Evolutionary conservation across 768 basidiomycete genomes (phyloP), one percentile per base, ranked within the genome.

Genomic region (Lactarius akahatsu): DNA sequence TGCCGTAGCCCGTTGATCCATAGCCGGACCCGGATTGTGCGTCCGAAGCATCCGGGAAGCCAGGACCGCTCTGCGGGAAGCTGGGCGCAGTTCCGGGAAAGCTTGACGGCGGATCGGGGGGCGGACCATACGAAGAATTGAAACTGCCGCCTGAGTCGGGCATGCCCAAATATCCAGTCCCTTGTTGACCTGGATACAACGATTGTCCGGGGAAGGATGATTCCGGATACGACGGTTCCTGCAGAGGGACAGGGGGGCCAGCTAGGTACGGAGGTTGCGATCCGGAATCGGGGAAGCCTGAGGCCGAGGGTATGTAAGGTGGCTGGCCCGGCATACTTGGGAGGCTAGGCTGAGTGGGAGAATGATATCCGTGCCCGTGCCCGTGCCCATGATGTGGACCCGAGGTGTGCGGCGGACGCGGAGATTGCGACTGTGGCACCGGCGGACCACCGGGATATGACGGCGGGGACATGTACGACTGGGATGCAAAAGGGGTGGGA

Each of bases 31-130:
- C 32, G 8, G 67, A 62, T 34, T 69, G 64, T 15, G 68, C 62
- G 16, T 50, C 59, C 13, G 73, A 69, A 34, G 69, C 61, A 23
- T 41, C 62, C 8, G 73, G 72, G 45, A 72, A 73, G 4, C 55
- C n/a, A 26, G 32, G 45, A 36, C 55, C 20, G 20, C 34, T 41
- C 43, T 57, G 36, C 18, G 54, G n/a, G 62, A 61, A 60, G 38
- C 38, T 16, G 7, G 55, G 64, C 52, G 16, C 40, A 16, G 65
- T 38, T 26, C 56, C 56, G 3, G 65, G 57, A 43, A 62, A 52
- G 40, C 61, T 45, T n/a, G 59, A 20, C 11, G 57, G 62, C 18
- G 66, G 65, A 10, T 43, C 41, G 26, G 62, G 43, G 26, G 71
- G 60, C 38, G 50, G 41, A n/a, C 58, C 47, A 63, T 67, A 70